Base-by-base conservation (phyloP, 2,329 filamentous ascomycete species). In the Albifimbria verrucaria region DNA sequence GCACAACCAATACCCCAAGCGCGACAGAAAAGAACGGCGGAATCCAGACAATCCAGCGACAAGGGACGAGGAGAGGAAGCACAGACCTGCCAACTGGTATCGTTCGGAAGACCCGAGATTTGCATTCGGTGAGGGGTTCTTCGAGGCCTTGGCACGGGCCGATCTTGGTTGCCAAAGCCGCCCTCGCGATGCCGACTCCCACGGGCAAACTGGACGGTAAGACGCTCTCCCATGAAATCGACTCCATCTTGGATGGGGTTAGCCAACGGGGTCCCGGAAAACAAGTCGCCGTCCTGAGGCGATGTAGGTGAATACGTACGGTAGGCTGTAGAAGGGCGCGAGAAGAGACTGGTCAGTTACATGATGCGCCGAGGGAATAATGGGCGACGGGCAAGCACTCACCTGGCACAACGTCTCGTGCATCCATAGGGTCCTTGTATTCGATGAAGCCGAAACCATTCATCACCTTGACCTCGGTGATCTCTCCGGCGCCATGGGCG, bases 41-140 rank as follows among this genome's bases (percentile, higher is more conserved):
- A 50, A 62, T 73, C 72, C 73, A 66, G 68, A 62, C 69, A 68
- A 63, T 73, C 73, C 74, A 72, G 67, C 68, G 69, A 72, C 71
- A 78, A 81, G 67, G 71, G 81, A 82, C 76, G 77, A 78, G 83
- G 18, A 39, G 79, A 79, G 79, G 74, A 72, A 71, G 72, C 79
- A 89, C 94, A 94, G 88, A 99, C 94, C 94, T 99, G 94, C 94
- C 94, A 99, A 86, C 92, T 97, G 82, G 94, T 99, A 82, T 97
- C 93, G 78, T 85, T 87, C 72, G 93, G 92, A 75, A 99, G 90
- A 79, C 92, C 93, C 80, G 90, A 89, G 69, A 99, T 95, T 75
- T 93, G 88, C 94, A 99, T 97, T 73, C 94, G 89, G 75, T 92
- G 92, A 63, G 92, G 87, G 63, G 94, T 99, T 73, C 94, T 92